These are phyloP conservation scores for Pseudogymnoascus sp. DNA, from an alignment of 2,329 filamentous ascomycete genomes.

Conservation along the genomic window DNA sequence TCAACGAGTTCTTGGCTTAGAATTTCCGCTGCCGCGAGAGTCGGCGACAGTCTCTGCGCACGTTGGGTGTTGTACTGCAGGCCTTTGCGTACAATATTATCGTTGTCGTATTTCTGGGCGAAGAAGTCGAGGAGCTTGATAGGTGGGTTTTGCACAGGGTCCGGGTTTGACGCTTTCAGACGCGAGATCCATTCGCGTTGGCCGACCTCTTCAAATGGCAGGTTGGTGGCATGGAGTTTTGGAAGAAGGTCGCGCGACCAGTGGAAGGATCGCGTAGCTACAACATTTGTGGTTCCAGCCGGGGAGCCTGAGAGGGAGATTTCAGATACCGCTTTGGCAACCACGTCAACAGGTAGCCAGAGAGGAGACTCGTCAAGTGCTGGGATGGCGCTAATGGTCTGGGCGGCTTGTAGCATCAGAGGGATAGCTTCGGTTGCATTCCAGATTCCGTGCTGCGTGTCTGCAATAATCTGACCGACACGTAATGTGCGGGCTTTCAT, in stretches of 20 bases:
- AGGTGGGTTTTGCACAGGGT: slow-evolving; percentile 41
- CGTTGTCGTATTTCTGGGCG: slow-evolving; percentile 41
- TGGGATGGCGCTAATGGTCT: slow-evolving; percentile 37
- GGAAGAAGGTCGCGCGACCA: slow-evolving; percentile 46
- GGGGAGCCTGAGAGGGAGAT: slow-evolving; percentile 24
- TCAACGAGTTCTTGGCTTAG: slow-evolving; percentile 14
- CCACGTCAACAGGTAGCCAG: slow-evolving; percentile 40
- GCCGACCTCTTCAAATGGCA: slow-evolving; percentile 36
- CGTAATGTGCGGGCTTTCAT: slow-evolving; percentile 33
- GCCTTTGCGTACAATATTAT: slow-evolving; percentile 29
- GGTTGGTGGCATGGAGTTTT: slow-evolving; percentile 35
- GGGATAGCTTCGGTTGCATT: slow-evolving; percentile 44
- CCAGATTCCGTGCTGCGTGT: slow-evolving; percentile 41
- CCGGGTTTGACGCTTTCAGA: slow-evolving; percentile 37
- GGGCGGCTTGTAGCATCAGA: slow-evolving; percentile 39
- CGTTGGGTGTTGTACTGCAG: slow-evolving; percentile 14
- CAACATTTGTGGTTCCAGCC: slow-evolving; percentile 22
- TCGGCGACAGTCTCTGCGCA: slow-evolving; percentile 14
- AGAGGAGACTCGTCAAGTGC: slow-evolving; percentile 35
- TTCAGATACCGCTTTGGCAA: slow-evolving; percentile 34
- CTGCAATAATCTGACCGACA: slow-evolving; percentile 44
- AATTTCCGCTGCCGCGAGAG: slow-evolving; percentile 11
- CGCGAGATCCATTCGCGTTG: slow-evolving; percentile 37
- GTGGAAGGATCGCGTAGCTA: slow-evolving; percentile 39
- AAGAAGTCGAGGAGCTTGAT: slow-evolving; percentile 47